Base-by-base conservation (phyloP, 2,329 filamentous ascomycete genomes). In the Laburnicola sp. region DNA sequence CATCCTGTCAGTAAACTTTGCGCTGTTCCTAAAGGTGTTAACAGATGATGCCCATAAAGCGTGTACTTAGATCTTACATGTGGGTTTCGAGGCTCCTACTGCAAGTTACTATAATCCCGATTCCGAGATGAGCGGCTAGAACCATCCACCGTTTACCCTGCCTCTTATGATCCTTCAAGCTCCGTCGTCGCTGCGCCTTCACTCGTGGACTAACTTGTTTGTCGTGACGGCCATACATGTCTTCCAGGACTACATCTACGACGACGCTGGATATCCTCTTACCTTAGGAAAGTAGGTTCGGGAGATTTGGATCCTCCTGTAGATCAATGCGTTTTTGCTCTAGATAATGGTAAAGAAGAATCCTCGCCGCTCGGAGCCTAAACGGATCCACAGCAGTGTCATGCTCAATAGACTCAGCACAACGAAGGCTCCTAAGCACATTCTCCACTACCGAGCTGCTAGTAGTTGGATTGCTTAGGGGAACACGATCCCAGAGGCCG, bases 331-430 rank as follows among this genome's bases (percentile, higher is more conserved):
- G 38, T 37, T 51, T 51, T 37, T 47, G 35, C 43, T 51, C 42
- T 7, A 51, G 37, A 51, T 51, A 51, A 23, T 51, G 30, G 38
- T 51, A 51, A 37, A 51, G 36, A 43, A 51, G 31, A 37, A 47
- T 26, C 35, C 35, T 51, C 27, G 35, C 42, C 27, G 43, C 37
- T 47, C 37, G 35, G 22, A 51, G 49, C 43, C 43, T 46, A 47
- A 51, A 26, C 10, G 30, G 43, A 47, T 47, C 43, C 25, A 47
- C 23, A 46, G 31, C 25, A 47, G 4, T 42, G 43, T 47, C 23
- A 51, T 44, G 26, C 31, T 45, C 32, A 37, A 38, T 23, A 16
- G 37, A 43, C 28, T 49, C 23, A 25, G 46, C 39, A 36, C n/a
- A 35, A 22, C 39, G 31, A 28, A 49, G 46, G 37, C 37, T 42